phyloP scores from a whole-genome alignment of 2,329 filamentous ascomycete genomes.

The Fusarium citri region DNA sequence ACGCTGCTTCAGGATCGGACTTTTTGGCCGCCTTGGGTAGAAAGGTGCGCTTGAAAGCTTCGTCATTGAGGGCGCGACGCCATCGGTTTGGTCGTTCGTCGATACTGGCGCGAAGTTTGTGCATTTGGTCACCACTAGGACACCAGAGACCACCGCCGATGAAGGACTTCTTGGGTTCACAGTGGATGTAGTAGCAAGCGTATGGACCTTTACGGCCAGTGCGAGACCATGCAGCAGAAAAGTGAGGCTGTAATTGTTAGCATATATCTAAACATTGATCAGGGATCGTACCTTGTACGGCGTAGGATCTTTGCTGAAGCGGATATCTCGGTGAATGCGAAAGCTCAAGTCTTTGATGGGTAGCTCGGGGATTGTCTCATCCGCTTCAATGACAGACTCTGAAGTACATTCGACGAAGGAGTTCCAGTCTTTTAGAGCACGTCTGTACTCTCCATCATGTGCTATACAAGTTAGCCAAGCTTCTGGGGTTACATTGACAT shows the following conservation, averaged over 20 bases:
- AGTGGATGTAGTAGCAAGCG: conserved; percentile 88
- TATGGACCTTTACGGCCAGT: conserved; percentile 90
- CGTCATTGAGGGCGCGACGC: conserved; percentile 73
- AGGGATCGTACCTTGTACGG: conserved; percentile 79
- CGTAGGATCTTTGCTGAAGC: conserved; percentile 85
- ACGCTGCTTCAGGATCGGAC: conserved; percentile 62
- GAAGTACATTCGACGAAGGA: conserved; percentile 80
- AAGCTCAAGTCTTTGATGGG: conserved; percentile 89
- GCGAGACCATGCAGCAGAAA: conserved; percentile 86
- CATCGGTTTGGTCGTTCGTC: conserved; percentile 78
- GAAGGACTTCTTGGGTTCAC: conserved; percentile 77
- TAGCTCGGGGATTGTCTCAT: conserved; percentile 87
- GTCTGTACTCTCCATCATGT: conserved; percentile 82
- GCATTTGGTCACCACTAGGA: conserved; percentile 75
- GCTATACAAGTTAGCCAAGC: conserved; percentile 59
- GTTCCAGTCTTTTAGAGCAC: conserved; percentile 83
- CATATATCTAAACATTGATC: background rate
- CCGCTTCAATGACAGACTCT: conserved; percentile 74
- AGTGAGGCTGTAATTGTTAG: conserved; percentile 70
- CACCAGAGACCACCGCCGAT: conserved; percentile 87
- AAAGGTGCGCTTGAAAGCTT: conserved; percentile 72
- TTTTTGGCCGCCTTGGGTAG: conserved; percentile 58
- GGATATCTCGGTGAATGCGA: conserved; percentile 86
- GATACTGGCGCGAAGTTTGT: conserved; percentile 77
- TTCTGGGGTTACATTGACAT: background rate